Conservation (phyloP, 1,284 basidiomycete species). For the Leccinum solheimii region DNA sequence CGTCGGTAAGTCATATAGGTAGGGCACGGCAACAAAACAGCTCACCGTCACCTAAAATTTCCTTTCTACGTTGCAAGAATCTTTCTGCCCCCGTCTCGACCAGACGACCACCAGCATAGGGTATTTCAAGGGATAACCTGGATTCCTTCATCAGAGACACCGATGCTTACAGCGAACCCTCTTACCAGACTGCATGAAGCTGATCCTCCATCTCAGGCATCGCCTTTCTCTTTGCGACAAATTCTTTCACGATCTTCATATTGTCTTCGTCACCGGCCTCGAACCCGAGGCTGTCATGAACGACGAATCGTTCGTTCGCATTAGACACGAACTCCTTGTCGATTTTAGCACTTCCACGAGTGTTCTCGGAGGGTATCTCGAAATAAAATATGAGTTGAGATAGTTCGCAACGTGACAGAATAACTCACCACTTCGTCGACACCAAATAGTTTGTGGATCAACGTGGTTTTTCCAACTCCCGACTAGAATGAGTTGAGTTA, state of each 20-base stretch:
- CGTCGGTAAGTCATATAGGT: background rate
- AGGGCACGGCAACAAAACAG: background rate
- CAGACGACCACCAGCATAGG: background rate
- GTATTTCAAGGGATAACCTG: background rate
- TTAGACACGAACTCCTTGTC: background rate
- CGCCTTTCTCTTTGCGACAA: constrained; percentile 9
- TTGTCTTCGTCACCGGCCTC: background rate
- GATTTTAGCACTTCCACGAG: background rate
- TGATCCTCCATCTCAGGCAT: constrained; percentile 8
- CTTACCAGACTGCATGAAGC: constrained; percentile 22
- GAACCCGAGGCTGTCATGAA: constrained; percentile 8
- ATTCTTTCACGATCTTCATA: background rate
- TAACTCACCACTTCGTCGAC: background rate
- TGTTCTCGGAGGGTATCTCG: background rate
- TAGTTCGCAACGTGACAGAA: background rate
- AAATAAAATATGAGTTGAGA: background rate
- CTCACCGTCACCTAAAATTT: background rate
- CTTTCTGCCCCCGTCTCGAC: background rate
- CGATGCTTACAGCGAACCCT: background rate
- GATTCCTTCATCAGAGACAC: background rate
- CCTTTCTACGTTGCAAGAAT: background rate
- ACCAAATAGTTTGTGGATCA: background rate
- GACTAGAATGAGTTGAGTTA: background rate
- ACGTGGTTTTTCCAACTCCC: background rate
- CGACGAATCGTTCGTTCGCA: constrained; percentile 11